A percentile compares a stretch with the other conserved stretches of the same genome.
phyloP scores from a whole-genome alignment of 1,139 yeast species.

The Candida dubliniensis region DNA sequence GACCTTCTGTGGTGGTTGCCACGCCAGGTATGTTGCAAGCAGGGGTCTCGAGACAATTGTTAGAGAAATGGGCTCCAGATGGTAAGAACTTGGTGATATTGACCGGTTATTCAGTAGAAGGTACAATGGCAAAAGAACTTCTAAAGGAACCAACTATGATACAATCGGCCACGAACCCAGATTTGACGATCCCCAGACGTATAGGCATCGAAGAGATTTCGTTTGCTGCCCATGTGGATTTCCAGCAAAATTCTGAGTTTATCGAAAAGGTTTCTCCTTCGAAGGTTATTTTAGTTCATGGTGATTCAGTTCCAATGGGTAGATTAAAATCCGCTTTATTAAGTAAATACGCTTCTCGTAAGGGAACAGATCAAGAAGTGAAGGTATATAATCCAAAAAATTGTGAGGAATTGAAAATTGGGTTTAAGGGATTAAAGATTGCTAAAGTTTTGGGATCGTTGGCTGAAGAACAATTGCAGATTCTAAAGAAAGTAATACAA shows the following conservation, averaged over 20 bases:
- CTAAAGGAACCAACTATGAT: slow-evolving; percentile 87
- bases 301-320: slow-evolving; percentile 99
- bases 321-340: slow-evolving; percentile 88
- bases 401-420: slow-evolving; percentile 75
- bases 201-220: slow-evolving; percentile 91
- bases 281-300: slow-evolving; percentile 87
- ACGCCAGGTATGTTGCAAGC: slow-evolving; percentile 98
- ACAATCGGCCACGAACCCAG: slow-evolving; percentile 78
- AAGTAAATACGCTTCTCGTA: slow-evolving; percentile 79
- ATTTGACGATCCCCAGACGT: slow-evolving; percentile 81
- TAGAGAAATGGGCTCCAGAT: slow-evolving; percentile 98
- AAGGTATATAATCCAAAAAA: slow-evolving; percentile 90
- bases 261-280: slow-evolving; percentile 85
- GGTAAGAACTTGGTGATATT: slow-evolving; percentile 82
- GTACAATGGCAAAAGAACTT: slow-evolving; percentile 92
- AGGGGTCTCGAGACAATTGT: slow-evolving; percentile 86
- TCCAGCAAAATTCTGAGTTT: slow-evolving; percentile 87
- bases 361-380: slow-evolving; percentile 89
- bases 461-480: slow-evolving; percentile 53
- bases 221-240: slow-evolving; percentile 98
- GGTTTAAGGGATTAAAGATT: slow-evolving; percentile 78
- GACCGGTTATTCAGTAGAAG: slow-evolving; percentile 98
- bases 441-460: slow-evolving; percentile 84
- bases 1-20: slow-evolving; percentile 95
- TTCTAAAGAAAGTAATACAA: slow-evolving; percentile 34